Base-by-base conservation (phyloP, 1,284 basidiomycete genomes). In the Stygiomarasmius scandens region DNA sequence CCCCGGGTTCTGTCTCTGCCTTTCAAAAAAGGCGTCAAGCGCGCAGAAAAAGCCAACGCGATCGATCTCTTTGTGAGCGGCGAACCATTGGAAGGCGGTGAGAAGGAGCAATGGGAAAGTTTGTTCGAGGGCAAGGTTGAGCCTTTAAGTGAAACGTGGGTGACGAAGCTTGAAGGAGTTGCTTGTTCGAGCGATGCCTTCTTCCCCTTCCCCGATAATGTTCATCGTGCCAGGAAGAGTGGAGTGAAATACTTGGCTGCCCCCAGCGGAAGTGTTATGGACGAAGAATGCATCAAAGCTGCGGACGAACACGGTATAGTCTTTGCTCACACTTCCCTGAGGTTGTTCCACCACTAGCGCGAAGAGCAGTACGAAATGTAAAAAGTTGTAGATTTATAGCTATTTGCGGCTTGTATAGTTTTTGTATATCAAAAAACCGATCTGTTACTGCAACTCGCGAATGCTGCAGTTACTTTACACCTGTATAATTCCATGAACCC, bases 191-290 rank as follows among this genome's bases (percentile, higher is more conserved):
- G 92, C 63, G 97, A 99, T 68, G 96, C 96, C 58, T 99, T 99
- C 84, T 99, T 99, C 93, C 96, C 96, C 41, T 99, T 99, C 87
- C 87, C 95, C 8, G 97, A 99, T 75, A 99, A 99, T 69, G 96
- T 99, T 45, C 92, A 98, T 74, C 83, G 96, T 56, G 94, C 93
- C 52, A 84, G 87, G 71, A 90, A 93, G 79, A 95, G 93, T 62
- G 96, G 96, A 1, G 95, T 94, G 51, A 86, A 79, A 69, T 98
- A 96, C 75, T 83, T 99, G 57, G 95, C 93, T 27, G 97, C 97
- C 3, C 95, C 96, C 1, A 90, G 91, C 55, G 96, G 96, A 54
- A 96, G 93, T 65, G 95, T 99, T 58, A 98, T 98, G 96, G 96
- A 99, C 69, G 86, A 77, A 51, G 95, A 95, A 72, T 96, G 96